A percentile compares a stretch with the other conserved stretches of the same genome.
Conservation (phyloP, 2,329 filamentous ascomycete genomes). For the Dendryphion nanum region DNA sequence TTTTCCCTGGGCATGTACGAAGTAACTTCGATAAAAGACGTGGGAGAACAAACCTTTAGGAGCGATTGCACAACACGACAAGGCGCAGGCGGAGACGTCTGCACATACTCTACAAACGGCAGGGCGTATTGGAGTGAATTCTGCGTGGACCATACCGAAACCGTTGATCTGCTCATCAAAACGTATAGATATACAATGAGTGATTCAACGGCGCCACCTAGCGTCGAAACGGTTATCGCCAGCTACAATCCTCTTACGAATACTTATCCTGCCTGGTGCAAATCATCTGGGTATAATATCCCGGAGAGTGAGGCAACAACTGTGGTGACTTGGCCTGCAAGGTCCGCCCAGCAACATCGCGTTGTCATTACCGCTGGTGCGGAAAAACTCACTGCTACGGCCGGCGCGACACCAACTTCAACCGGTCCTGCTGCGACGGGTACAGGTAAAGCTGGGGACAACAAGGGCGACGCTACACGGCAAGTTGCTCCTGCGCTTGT, state of each 20-base stretch:
- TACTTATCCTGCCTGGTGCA: conserved; percentile 7
- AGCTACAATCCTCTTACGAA: conserved; percentile 4
- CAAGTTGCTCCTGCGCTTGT: conserved; percentile 22
- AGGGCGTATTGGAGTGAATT: neutral
- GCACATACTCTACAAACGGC: conserved; percentile 7
- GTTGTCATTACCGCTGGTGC: conserved; percentile 28
- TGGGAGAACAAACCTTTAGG: too few species aligned
- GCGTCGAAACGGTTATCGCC: conserved; percentile 3
- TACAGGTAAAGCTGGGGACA: neutral
- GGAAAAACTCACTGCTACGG: conserved; percentile 23
- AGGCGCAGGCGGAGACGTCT: conserved; percentile 1
- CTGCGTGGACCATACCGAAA: conserved; percentile 1
- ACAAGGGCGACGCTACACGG: conserved; percentile 5
- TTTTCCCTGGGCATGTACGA: too few species aligned
- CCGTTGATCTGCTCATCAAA: neutral
- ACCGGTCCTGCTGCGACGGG: conserved; percentile 11
- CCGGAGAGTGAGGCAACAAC: conserved; percentile 6
- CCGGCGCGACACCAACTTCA: conserved; percentile 12
- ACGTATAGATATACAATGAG: conserved; percentile 2
- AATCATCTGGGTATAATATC: conserved; percentile 5
- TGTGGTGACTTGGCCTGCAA: conserved; percentile 11
- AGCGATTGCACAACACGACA: too few species aligned
- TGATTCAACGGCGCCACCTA: conserved; percentile 2
- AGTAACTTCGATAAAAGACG: too few species aligned
- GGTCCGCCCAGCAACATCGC: conserved; percentile 15